Conservation (phyloP, 1,284 basidiomycete genomes). For the Ustilago crameri region DNA sequence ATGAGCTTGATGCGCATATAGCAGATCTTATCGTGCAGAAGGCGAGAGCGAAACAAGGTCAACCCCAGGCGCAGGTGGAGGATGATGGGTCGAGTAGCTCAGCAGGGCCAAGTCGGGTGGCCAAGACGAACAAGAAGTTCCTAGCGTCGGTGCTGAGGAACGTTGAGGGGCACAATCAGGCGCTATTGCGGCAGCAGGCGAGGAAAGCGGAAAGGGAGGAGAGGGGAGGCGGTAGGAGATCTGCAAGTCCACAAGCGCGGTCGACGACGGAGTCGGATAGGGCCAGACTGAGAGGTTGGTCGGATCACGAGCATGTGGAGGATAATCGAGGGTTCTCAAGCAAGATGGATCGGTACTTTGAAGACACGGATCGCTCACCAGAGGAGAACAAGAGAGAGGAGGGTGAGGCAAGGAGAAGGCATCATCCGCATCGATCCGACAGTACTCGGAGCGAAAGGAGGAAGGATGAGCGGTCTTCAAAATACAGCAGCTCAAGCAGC, state of each 20-base stretch:
- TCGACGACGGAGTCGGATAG: background rate
- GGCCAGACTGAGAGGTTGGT: constrained; percentile 18
- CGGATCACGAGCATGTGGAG: constrained; percentile 11
- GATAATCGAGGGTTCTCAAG: constrained; percentile 14
- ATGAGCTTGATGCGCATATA: constrained; percentile 46
- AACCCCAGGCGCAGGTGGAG: background rate
- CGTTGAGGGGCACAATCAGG: constrained; percentile 58
- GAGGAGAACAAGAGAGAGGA: background rate
- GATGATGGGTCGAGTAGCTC: background rate
- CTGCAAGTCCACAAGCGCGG: background rate
- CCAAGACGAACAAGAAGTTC: constrained; percentile 57
- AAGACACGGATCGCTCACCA: constrained; percentile 28
- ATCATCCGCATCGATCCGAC: background rate
- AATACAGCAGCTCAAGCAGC: too few species aligned
- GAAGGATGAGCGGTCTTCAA: too few species aligned
- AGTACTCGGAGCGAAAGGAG: too few species aligned
- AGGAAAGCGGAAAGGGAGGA: constrained; percentile 6
- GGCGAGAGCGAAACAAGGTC: constrained; percentile 10
- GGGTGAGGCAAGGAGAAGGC: background rate
- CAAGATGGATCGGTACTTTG: constrained; percentile 64
- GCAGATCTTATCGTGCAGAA: constrained; percentile 39
- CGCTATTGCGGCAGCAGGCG: constrained; percentile 32
- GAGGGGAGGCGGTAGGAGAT: background rate
- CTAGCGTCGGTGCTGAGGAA: constrained; percentile 47
- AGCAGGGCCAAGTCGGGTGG: constrained; percentile 5